A percentile compares a stretch with the other conserved stretches of the same genome.
Conservation (phyloP, 108 stramenopile genomes). For the Pseudonitzschia delicatissima region DNA sequence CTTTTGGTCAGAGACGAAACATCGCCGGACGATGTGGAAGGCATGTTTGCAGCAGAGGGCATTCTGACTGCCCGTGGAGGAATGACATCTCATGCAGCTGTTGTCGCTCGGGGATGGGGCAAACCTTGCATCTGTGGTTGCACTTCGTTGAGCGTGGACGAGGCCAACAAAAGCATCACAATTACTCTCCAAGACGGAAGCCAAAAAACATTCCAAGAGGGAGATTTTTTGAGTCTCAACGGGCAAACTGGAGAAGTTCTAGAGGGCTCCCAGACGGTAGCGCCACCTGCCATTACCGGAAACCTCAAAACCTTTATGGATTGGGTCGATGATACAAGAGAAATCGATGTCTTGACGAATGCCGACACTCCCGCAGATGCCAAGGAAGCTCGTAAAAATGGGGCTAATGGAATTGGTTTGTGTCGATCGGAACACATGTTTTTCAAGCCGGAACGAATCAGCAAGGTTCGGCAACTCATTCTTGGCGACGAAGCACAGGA, state of each 20-base stretch:
- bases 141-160: conserved; percentile 61
- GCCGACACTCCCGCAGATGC: conserved; percentile 87
- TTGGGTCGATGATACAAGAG: conserved; percentile 64
- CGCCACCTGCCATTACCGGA: conserved; percentile 50
- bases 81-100: conserved; percentile 85
- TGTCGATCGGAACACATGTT: conserved; percentile 91
- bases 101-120: conserved; percentile 91
- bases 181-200: conserved; percentile 37
- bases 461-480: conserved; percentile 77
- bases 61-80: conserved; percentile 85
- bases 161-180: conserved; percentile 47
- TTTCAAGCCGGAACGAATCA: conserved; percentile 71
- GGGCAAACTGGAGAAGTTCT: conserved; percentile 81
- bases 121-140: conserved; percentile 88
- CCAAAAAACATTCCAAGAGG: conserved; percentile 58
- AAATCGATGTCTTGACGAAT: conserved; percentile 77
- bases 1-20: conserved; percentile 81
- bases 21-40: conserved; percentile 79
- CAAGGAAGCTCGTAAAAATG: conserved; percentile 59
- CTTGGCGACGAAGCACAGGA: conserved; percentile 37
- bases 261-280: conserved; percentile 40
- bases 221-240: conserved; percentile 75
- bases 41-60: conserved; percentile 81
- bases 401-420: conserved; percentile 83
- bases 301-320: conserved; percentile 52